Base-by-base conservation (phyloP, 306 rosid species). In the Dryas octopetala region DNA sequence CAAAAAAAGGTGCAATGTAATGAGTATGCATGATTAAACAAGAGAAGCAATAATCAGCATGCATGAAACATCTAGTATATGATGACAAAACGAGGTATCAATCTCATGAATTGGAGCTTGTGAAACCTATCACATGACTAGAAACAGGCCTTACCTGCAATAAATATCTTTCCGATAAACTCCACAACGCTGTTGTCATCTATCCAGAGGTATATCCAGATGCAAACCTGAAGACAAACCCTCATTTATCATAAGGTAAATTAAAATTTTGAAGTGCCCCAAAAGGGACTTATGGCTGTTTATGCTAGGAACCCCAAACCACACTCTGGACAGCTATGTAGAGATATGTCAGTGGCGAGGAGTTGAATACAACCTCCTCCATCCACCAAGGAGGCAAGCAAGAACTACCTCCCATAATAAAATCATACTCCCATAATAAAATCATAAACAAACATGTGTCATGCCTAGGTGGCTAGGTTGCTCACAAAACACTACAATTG, bases 181-280 rank as follows among this genome's bases (percentile, higher is more conserved):
- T 89, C 86, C 74, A 85, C 92, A 51, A 47, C 79, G 26, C 83
- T 82, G 80, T 81, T 90, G 74, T 87, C 87, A 59, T 88, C 80
- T 59, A 92, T 70, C 92, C 97, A 89, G 43, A 95, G 87, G 88
- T 92, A 92, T 75, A 92, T 74, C 99, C 99, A 95, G 79, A 90
- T 85, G 85, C 92, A 85, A 80, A 85, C 80, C 99, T 95, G 88
- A 78, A 80, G 49, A 80, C 75, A 85, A 58, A 76, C 17, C 26
- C 71, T 32, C 54, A 76, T 57, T 76, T 68, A 19, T 72, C 44
- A 76, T 43, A 59, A 12, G 49, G 13, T 60, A 28, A 74, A 78
- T 12, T 48, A 16, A 67, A 55, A 62, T 58, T 46, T 23, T 44
- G 14, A 13, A 72, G 53, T 15, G 5, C 52, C 49, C 54, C 55